Percentiles rank a stretch among this genome's conserved stretches.
Conservation (phyloP, 495 filamentous ascomycete genomes). For the Aspergillus sparsus region DNA sequence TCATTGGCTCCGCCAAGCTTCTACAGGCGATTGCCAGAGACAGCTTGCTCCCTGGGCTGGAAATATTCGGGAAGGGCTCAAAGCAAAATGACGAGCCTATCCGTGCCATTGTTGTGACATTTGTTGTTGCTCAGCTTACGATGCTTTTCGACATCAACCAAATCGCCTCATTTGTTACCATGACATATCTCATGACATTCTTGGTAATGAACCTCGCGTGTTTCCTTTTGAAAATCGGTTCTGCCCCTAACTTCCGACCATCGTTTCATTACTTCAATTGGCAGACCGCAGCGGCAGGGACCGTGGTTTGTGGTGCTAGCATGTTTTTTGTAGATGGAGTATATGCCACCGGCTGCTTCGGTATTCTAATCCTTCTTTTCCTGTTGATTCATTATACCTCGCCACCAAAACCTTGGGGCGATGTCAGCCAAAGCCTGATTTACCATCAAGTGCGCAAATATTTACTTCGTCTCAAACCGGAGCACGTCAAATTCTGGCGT, state of each 20-base stretch:
- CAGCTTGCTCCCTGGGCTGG: constrained; percentile 73
- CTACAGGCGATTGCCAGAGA: constrained; percentile 83
- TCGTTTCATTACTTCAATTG: constrained; percentile 88
- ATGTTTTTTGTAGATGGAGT: constrained; percentile 91
- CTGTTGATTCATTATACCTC: constrained; percentile 81
- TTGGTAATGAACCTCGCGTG: constrained; percentile 76
- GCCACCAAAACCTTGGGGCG: constrained; percentile 85
- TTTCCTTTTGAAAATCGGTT: constrained; percentile 86
- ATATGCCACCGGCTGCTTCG: constrained; percentile 75
- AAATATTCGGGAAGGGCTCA: constrained; percentile 74
- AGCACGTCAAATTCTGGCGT: constrained; percentile 92
- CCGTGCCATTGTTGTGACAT: constrained; percentile 76
- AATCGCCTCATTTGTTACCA: constrained; percentile 84
- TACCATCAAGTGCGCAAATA: constrained; percentile 94
- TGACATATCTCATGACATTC: constrained; percentile 77
- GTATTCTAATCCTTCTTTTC: constrained; percentile 72
- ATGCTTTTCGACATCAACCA: constrained; percentile 86
- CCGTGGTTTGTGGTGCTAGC: constrained; percentile 69
- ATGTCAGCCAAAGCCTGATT: constrained; percentile 85
- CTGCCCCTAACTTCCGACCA: constrained; percentile 87
- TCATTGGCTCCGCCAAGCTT: constrained; percentile 85
- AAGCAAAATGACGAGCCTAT: constrained; percentile 74
- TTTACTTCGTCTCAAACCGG: constrained; percentile 74
- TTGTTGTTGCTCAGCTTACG: constrained; percentile 71
- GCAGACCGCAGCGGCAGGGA: constrained; percentile 75